Evolutionary conservation across 805 yeast species (phyloP).

Genomic region (Schwanniomyces pseudopolymorphus): DNA sequence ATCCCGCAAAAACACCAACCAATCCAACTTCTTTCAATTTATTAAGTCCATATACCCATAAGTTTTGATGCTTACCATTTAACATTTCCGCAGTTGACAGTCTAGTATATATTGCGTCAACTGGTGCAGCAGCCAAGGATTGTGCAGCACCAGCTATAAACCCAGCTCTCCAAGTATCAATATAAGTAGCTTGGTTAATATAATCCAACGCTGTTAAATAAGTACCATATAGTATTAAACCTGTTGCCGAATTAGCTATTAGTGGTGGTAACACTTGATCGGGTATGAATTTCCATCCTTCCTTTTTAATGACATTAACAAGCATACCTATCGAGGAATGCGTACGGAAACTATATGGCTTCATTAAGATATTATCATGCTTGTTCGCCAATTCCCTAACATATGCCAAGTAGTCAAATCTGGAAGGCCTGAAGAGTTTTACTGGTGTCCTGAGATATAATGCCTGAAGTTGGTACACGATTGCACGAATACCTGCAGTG

Average conservation of each 20-base stretch:
- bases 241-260: slow-evolving; percentile 85
- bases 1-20: slow-evolving; percentile 88
- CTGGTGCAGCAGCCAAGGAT: slow-evolving; percentile 89
- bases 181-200: slow-evolving; percentile 18
- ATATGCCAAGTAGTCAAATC: slow-evolving; percentile 81
- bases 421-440: slow-evolving; percentile 84
- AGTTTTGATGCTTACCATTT: slow-evolving; percentile 60
- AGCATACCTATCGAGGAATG: slow-evolving; percentile 81
- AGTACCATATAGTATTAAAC: slow-evolving; percentile 79
- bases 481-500: slow-evolving; percentile 83
- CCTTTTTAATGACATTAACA: slow-evolving; percentile 63
- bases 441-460: slow-evolving; percentile 80
- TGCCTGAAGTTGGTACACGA: slow-evolving; percentile 74
- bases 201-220: slow-evolving; percentile 58
- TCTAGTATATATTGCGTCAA: slow-evolving; percentile 86
- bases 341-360: slow-evolving; percentile 58
- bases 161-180: slow-evolving; percentile 77
- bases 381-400: slow-evolving; percentile 52
- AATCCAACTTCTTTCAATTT: slow-evolving; percentile 74
- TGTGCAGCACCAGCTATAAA: slow-evolving; percentile 83
- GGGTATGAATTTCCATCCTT: slow-evolving; percentile 87
- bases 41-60: slow-evolving; percentile 74
- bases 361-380: slow-evolving; percentile 41
- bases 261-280: slow-evolving; percentile 85
- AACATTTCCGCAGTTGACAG: slow-evolving; percentile 74